Percentiles rank a stretch among this genome's conserved stretches.
Conservation (phyloP, 2,329 filamentous ascomycete genomes). For the Orbilia quercus region DNA sequence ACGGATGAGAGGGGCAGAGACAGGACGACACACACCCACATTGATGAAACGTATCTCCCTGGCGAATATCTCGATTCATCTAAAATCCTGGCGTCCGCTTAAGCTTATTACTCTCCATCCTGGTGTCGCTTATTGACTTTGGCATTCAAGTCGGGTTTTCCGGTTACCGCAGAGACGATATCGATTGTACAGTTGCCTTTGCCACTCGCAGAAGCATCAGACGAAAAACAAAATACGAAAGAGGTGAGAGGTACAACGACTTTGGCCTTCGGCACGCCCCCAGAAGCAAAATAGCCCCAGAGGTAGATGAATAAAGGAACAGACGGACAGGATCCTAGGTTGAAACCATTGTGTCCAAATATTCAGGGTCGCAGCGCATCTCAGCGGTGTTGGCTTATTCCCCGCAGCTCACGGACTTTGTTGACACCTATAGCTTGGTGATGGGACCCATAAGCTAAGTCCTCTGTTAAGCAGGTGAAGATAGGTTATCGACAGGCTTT, state of each 20-base stretch:
- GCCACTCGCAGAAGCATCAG: slow-evolving; percentile 2
- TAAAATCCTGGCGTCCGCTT: slow-evolving; percentile 33
- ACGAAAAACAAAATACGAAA: slow-evolving; percentile 10
- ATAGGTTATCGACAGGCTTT: slow-evolving; percentile 50
- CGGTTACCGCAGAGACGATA: background rate
- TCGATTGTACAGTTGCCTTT: slow-evolving; percentile 16
- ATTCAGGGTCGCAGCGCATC: slow-evolving; percentile 29
- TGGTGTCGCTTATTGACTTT: slow-evolving; percentile 30
- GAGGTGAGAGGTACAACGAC: slow-evolving; percentile 20
- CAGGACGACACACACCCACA: slow-evolving; percentile 53
- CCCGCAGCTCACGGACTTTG: slow-evolving; percentile 27
- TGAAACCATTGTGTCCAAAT: slow-evolving; percentile 41
- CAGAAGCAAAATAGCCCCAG: slow-evolving; percentile 23
- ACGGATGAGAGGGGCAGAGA: slow-evolving; percentile 50
- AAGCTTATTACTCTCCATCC: slow-evolving; percentile 22
- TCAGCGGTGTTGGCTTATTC: slow-evolving; percentile 21
- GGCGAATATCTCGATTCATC: slow-evolving; percentile 38
- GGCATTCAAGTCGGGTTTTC: slow-evolving; percentile 9
- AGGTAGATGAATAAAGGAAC: slow-evolving; percentile 40
- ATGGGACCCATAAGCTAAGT: slow-evolving; percentile 36
- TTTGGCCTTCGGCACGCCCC: slow-evolving; percentile 24
- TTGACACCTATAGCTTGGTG: slow-evolving; percentile 52
- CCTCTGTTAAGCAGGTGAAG: slow-evolving; percentile 32
- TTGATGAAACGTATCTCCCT: slow-evolving; percentile 51
- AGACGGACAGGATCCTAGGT: slow-evolving; percentile 23